Percentiles rank a stretch among this genome's conserved stretches.
phyloP scores from a whole-genome alignment of 495 filamentous ascomycete species.

The Trichodelitschia bisporula region DNA sequence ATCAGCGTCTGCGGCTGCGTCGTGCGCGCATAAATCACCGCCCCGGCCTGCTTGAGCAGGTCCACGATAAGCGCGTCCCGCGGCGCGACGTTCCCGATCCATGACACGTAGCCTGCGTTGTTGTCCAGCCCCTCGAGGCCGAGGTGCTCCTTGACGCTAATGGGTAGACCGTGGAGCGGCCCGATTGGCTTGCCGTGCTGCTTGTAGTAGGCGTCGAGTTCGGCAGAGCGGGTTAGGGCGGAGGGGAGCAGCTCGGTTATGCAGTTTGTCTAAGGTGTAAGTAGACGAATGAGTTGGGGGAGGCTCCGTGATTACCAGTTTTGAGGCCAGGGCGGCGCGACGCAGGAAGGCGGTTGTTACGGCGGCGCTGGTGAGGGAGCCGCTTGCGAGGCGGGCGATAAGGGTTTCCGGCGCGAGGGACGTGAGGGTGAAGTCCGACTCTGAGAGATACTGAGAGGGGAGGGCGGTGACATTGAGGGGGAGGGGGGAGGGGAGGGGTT shows the following conservation, averaged over 20 bases:
- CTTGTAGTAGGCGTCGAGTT: slow-evolving; percentile 14
- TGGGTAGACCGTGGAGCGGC: slow-evolving; percentile 41
- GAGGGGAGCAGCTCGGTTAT: slow-evolving; percentile 39
- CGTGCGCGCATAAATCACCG: slow-evolving; percentile 26
- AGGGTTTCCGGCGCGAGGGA: slow-evolving; percentile 22
- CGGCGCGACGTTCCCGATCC: slow-evolving; percentile 17
- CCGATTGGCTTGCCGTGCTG: slow-evolving; percentile 21
- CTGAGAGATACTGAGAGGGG: slow-evolving; percentile 20
- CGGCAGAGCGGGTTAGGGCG: slow-evolving; percentile 13
- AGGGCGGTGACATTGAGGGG: slow-evolving; percentile 20
- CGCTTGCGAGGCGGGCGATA: slow-evolving; percentile 19
- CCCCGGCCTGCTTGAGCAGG: slow-evolving; percentile 22
- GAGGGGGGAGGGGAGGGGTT: slow-evolving; percentile 14
- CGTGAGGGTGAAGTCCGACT: slow-evolving; percentile 25
- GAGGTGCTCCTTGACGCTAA: slow-evolving; percentile 43
- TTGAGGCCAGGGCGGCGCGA: slow-evolving; percentile 32
- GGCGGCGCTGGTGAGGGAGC: slow-evolving; percentile 19
- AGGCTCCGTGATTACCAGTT: slow-evolving; percentile 15
- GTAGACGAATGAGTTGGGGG: not conserved
- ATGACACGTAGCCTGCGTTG: slow-evolving; percentile 23
- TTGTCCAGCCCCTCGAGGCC: slow-evolving; percentile 27
- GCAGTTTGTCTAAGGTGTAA: slow-evolving; percentile 23
- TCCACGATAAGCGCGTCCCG: slow-evolving; percentile 23
- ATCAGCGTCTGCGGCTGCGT: slow-evolving; percentile 34
- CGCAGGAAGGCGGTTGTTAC: slow-evolving; percentile 33